Evolutionary conservation across 2,329 filamentous ascomycete species (phyloP).

Genomic region (Aspergillus fischeri): DNA sequence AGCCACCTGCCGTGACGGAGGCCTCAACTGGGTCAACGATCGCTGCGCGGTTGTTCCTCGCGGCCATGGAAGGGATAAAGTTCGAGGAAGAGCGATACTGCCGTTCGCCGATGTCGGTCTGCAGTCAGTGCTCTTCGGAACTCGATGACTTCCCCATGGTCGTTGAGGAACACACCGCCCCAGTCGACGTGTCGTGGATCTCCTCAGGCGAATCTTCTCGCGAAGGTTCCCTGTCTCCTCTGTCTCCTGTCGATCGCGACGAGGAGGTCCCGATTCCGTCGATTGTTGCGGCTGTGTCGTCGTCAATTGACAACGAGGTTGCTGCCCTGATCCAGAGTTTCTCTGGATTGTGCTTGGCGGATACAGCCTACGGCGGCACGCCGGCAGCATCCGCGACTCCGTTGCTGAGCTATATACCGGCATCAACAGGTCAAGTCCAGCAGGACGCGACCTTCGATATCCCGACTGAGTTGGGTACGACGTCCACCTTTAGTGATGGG

Average conservation of each 20-base stretch:
- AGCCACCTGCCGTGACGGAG: neutral
- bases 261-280: neutral
- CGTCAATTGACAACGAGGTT: slow-evolving; percentile 8
- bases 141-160: neutral
- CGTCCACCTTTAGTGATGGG: slow-evolving; percentile 7
- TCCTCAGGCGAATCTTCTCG: neutral
- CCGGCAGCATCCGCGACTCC: neutral
- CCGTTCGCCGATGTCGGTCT: neutral
- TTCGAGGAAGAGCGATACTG: neutral
- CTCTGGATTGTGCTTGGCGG: slow-evolving; percentile 6
- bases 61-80: neutral
- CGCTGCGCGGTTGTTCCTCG: neutral
- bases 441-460: neutral
- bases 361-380: neutral
- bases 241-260: neutral
- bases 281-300: neutral
- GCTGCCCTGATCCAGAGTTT: slow-evolving; percentile 5
- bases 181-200: neutral
- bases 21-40: neutral
- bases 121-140: neutral
- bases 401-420: neutral
- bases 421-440: neutral
- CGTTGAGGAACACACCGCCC: neutral
- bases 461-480: neutral
- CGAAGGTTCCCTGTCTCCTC: neutral